Evolutionary conservation across 345 rosid species (phyloP).

Genomic region (Pistacia vera): DNA sequence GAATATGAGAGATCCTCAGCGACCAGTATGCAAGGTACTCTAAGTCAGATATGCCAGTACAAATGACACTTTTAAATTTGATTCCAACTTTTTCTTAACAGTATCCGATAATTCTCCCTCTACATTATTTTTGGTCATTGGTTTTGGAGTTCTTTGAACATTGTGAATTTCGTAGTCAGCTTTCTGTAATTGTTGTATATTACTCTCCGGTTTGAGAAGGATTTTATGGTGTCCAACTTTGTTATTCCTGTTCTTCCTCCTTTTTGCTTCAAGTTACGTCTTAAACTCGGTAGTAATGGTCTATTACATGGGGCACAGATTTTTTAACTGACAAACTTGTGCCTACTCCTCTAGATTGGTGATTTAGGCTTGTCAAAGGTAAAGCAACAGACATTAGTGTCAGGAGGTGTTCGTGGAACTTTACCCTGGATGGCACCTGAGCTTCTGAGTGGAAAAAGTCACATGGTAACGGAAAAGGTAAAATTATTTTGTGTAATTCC

Average conservation of each 20-base stretch:
- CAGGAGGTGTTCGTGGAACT: constrained; percentile 99
- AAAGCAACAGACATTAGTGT: constrained; percentile 90
- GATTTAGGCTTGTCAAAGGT: constrained; percentile 97
- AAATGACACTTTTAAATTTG: constrained; percentile 15
- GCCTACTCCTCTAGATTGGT: constrained; percentile 63
- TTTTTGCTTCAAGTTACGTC: not conserved
- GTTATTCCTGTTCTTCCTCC: not conserved
- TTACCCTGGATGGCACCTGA: constrained; percentile 99
- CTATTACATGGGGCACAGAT: not conserved
- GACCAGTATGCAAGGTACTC: constrained; percentile 92
- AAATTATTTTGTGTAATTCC: not conserved
- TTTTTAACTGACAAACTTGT: constrained; percentile 20
- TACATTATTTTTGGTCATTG: constrained; percentile 6
- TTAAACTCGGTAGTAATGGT: not conserved
- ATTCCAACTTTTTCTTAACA: not conserved
- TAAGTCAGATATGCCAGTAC: constrained; percentile 4
- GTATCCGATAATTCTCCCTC: not conserved
- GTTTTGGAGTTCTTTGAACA: not conserved
- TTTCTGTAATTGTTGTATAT: not conserved
- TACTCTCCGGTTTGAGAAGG: constrained; percentile 2
- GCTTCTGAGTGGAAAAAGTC: constrained; percentile 95
- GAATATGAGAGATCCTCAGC: constrained; percentile 99
- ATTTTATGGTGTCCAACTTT: constrained; percentile 5
- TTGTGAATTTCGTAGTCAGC: constrained; percentile 17
- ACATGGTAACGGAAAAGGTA: constrained; percentile 99